phyloP scores from a whole-genome alignment of 108 stramenopile species.

The Schizochytrium sp. region DNA sequence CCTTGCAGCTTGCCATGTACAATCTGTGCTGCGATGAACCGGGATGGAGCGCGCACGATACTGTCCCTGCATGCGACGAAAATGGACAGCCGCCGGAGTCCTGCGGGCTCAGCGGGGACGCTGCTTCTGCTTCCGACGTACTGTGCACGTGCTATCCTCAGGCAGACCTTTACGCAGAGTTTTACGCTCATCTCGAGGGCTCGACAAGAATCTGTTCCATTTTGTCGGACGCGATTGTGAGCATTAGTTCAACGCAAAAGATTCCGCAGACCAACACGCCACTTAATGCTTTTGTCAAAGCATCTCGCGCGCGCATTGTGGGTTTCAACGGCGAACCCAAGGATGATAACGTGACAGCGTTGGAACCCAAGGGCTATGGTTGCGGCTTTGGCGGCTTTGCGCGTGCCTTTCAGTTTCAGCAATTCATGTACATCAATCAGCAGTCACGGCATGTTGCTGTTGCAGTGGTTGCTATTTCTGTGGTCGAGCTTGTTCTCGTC shows the following conservation, averaged over 20 bases:
- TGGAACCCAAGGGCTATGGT: background rate
- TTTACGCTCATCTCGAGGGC: background rate
- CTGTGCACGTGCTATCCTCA: background rate
- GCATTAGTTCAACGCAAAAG: background rate
- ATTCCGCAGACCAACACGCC: background rate
- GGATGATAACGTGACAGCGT: background rate
- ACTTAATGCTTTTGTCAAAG: background rate
- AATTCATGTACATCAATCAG: background rate
- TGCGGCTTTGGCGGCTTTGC: conserved; percentile 7
- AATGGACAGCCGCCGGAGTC: background rate
- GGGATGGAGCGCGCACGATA: background rate
- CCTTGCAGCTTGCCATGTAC: background rate
- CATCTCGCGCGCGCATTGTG: background rate
- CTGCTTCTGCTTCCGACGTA: background rate
- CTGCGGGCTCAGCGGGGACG: background rate
- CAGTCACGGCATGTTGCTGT: background rate
- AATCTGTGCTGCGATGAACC: background rate
- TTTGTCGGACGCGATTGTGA: background rate
- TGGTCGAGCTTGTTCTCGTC: background rate
- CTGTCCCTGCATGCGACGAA: background rate
- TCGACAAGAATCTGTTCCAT: background rate
- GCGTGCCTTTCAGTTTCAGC: background rate
- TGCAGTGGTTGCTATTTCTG: background rate
- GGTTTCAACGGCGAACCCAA: background rate
- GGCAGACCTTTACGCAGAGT: background rate